These are phyloP conservation scores for Aschersonia sp. DNA, from an alignment of 2,329 filamentous ascomycete species.

Conservation along the genomic window DNA sequence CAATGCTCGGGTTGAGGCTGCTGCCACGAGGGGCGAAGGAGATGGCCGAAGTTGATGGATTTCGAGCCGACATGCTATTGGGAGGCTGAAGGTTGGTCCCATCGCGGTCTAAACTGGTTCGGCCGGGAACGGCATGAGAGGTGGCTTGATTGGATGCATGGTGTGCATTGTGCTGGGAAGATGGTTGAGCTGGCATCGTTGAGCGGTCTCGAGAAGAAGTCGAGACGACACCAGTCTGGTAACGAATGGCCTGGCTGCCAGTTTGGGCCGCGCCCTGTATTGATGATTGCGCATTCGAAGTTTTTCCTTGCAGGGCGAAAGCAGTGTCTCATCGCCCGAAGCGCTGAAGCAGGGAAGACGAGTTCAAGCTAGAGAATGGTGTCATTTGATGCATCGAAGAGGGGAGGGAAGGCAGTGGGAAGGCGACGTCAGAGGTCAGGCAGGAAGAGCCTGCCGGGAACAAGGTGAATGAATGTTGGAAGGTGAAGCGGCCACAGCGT, in stretches of 20 bases:
- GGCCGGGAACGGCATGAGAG: constrained; percentile 17
- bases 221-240: constrained; percentile 18
- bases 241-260: constrained; percentile 19
- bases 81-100: constrained; percentile 33
- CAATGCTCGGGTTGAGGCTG: constrained; percentile 56
- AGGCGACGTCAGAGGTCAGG: neutral
- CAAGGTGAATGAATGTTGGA: neutral
- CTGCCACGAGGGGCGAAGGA: constrained; percentile 53
- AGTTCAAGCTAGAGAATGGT: neutral
- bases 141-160: constrained; percentile 14
- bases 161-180: constrained; percentile 22
- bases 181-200: constrained; percentile 15
- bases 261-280: constrained; percentile 22
- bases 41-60: constrained; percentile 36
- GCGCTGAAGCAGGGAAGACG: neutral
- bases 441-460: no score
- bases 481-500: neutral
- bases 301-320: constrained; percentile 4
- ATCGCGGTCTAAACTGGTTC: constrained; percentile 41
- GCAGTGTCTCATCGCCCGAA: neutral
- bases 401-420: neutral
- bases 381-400: constrained; percentile 1
- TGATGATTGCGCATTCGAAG: constrained; percentile 21
- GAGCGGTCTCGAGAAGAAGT: constrained; percentile 15
- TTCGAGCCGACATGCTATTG: constrained; percentile 29